Base-by-base conservation (phyloP, 1,284 basidiomycete species). In the Ceratobasidium sp. region DNA sequence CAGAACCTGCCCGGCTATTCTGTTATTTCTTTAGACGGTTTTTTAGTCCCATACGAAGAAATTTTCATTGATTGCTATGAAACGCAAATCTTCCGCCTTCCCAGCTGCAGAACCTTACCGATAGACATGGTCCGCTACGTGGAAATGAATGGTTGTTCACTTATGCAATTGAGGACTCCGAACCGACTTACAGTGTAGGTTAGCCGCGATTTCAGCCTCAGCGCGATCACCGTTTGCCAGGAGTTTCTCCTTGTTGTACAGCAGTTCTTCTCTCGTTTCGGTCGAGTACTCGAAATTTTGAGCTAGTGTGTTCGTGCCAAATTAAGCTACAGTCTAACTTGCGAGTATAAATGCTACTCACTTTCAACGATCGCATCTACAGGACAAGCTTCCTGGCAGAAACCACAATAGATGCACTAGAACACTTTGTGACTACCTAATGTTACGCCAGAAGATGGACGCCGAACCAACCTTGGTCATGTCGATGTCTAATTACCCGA, bases 291-390 rank as follows among this genome's bases (percentile, higher is more conserved):
- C 95, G 79, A 94, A 92, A 83, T 98, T 98, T 89, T 96, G 93
- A 53, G 95, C 95, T 96, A 58, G 81, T 31, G 16, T 8, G 63
- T 48, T 39, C 31, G 76, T 53, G 53, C 69, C 24, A 63, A 68
- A 24, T 43, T 63, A 59, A 51, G 73, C 61, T 64, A 74, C 77
- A 9, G 51, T 66, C 63, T 49, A 19, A 49, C 43, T 46, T 24
- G 73, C 63, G 37, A 13, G 37, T 11, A 43, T 74, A 58, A 24
- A n/a, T 27, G n/a, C 13, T 48, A 86, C 94, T 80, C 82, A 96
- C 95, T 98, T 86, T 99, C 98, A 76, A 99, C 98, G 80, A 99
- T 99, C 74, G 98, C 98, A 83, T 99, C 98, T 75, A 99, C 98
- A 14, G 98, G 98, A 84, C 98, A 99, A 41, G 98, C 98, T 85